Percentiles rank a stretch among this genome's conserved stretches.
phyloP scores from a whole-genome alignment of 805 yeast species.

The Sugiyamaella qingdaonensis region DNA sequence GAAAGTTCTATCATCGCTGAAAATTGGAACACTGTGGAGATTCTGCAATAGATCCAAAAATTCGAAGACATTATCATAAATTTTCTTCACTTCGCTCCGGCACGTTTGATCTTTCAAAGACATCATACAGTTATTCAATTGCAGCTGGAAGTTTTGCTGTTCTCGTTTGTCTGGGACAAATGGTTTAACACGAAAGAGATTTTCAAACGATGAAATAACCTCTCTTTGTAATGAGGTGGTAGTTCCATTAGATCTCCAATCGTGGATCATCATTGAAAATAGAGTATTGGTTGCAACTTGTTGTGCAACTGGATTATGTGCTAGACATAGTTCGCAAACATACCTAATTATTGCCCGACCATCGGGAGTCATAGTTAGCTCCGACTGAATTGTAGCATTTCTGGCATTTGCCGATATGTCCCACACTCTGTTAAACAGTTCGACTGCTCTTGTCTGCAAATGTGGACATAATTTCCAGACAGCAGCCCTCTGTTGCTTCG shows the following conservation, averaged over 20 bases:
- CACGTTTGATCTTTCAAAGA: not conserved
- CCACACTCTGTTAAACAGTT: conserved; percentile 62
- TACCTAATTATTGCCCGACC: not conserved
- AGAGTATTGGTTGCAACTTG: conserved; percentile 59
- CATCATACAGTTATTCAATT: not conserved
- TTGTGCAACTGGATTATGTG: conserved; percentile 43
- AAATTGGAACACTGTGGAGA: conserved; percentile 75
- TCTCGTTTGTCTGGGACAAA: conserved; percentile 54
- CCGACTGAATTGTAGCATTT: not conserved
- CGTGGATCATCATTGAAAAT: conserved; percentile 69
- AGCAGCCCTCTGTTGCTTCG: conserved; percentile 70
- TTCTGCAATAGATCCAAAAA: conserved; percentile 64
- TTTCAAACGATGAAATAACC: conserved; percentile 59
- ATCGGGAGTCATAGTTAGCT: not conserved
- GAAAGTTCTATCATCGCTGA: conserved; percentile 82
- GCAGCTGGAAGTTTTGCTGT: conserved; percentile 14
- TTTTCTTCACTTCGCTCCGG: not conserved
- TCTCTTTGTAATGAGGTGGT: conserved; percentile 59
- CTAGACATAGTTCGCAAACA: not conserved
- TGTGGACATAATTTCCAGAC: conserved; percentile 60
- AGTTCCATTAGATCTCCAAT: conserved; percentile 54
- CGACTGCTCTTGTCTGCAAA: conserved; percentile 56
- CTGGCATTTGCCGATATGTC: conserved; percentile 45
- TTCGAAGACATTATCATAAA: conserved; percentile 34
- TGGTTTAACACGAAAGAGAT: conserved; percentile 52